These are phyloP conservation scores for Aspergillus neotritici DNA, from an alignment of 2,329 filamentous ascomycete species.

Conservation along the genomic window DNA sequence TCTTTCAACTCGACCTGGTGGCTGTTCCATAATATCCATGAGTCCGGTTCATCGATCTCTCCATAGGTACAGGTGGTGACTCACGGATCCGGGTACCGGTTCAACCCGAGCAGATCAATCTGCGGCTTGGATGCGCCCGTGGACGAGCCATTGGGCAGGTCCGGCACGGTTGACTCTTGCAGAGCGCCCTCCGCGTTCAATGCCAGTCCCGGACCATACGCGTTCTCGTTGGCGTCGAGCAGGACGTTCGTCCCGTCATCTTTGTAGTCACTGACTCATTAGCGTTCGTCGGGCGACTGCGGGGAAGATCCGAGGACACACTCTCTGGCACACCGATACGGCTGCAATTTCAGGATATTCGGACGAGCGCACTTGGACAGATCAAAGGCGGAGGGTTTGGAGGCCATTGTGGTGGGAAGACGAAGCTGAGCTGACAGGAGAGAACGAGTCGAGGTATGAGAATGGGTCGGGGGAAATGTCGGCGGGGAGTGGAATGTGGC, in stretches of 20 bases:
- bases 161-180: conserved; percentile 32
- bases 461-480: conserved; percentile 15
- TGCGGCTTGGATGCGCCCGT: conserved; percentile 46
- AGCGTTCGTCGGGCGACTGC: conserved; percentile 12
- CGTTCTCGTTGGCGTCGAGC: conserved; percentile 97
- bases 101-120: conserved; percentile 73
- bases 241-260: conserved; percentile 94
- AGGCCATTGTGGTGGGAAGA: conserved; percentile 27
- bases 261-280: conserved; percentile 78
- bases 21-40: conserved; percentile 26
- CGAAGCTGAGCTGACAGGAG: not conserved
- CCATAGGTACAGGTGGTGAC: conserved; percentile 11
- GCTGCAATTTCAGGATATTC: conserved; percentile 70
- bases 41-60: not conserved
- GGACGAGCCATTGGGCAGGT: conserved; percentile 30
- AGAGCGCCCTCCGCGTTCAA: conserved; percentile 46
- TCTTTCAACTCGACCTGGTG: conserved; percentile 86
- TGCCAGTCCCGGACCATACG: conserved; percentile 75
- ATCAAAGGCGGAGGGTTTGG: conserved; percentile 56
- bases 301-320: conserved; percentile 41
- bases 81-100: conserved; percentile 88
- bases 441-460: not conserved
- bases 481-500: conserved; percentile 9
- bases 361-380: conserved; percentile 67
- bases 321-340: conserved; percentile 79